phyloP scores from a whole-genome alignment of 805 yeast genomes.

The Myxozyma melibiosi region DNA sequence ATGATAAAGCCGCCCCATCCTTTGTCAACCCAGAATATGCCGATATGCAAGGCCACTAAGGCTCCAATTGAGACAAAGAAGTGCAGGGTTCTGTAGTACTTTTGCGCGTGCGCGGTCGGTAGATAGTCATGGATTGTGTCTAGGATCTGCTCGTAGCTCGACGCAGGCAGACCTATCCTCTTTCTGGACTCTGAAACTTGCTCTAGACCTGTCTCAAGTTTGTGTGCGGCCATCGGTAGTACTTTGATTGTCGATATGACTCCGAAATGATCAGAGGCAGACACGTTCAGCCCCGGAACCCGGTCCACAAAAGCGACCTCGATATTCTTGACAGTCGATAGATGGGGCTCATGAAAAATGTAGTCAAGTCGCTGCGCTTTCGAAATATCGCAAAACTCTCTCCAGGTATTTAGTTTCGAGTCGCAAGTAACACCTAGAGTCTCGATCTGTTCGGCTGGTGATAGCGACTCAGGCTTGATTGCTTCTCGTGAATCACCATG shows the following conservation, averaged over 20 bases:
- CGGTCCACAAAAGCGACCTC: constrained; percentile 72
- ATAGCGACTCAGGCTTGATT: constrained; percentile 17
- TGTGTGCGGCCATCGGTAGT: constrained; percentile 18
- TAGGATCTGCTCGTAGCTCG: constrained; percentile 53
- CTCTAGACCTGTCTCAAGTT: constrained; percentile 16
- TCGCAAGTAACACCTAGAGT: constrained; percentile 90
- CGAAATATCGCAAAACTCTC: constrained; percentile 52
- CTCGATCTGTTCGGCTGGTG: constrained; percentile 57
- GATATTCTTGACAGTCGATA: constrained; percentile 60
- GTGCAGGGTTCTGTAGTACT: constrained; percentile 65
- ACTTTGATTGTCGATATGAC: constrained; percentile 40
- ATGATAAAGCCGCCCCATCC: constrained; percentile 62
- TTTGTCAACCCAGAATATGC: constrained; percentile 59
- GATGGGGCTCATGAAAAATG: constrained; percentile 68
- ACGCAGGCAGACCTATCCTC: constrained; percentile 21
- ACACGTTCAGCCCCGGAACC: constrained; percentile 54
- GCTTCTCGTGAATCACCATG: constrained; percentile 16
- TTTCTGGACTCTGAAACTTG: constrained; percentile 23
- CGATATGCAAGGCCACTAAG: constrained; percentile 57
- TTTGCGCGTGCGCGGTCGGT: constrained; percentile 61
- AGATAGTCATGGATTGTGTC: constrained; percentile 51
- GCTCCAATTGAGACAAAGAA: constrained; percentile 58
- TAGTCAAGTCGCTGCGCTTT: constrained; percentile 92
- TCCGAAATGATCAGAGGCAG: constrained; percentile 93
- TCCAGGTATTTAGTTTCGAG: constrained; percentile 84